Percentiles rank a stretch among this genome's conserved stretches.
These are phyloP conservation scores for Helminthosporium solani DNA, from an alignment of 2,329 filamentous ascomycete species.

Conservation along the genomic window DNA sequence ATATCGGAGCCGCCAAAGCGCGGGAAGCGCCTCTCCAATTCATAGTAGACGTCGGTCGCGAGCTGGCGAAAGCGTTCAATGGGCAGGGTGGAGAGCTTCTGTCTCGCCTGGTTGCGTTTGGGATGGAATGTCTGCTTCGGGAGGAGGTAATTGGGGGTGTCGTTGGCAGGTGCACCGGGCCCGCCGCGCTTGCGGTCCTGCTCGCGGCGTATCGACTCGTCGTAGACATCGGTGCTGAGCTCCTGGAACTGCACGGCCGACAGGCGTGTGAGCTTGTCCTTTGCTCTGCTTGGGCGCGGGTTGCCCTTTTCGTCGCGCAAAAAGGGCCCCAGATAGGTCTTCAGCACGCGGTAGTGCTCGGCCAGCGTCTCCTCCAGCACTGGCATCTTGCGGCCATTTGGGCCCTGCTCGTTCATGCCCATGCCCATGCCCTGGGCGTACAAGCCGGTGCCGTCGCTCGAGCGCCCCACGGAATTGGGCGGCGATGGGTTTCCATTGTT, in stretches of 20 bases:
- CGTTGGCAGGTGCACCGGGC: constrained; percentile 50
- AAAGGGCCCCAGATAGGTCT: constrained; percentile 69
- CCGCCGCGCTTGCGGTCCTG: constrained; percentile 54
- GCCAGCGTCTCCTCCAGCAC: constrained; percentile 68
- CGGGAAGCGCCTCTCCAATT: constrained; percentile 87
- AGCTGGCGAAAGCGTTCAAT: constrained; percentile 85
- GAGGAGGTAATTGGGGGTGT: constrained; percentile 62
- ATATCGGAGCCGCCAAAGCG: constrained; percentile 71
- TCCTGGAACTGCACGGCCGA: constrained; percentile 95
- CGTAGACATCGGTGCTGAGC: constrained; percentile 94
- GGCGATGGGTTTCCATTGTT: constrained; percentile 68
- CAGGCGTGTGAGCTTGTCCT: constrained; percentile 88
- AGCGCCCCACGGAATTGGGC: constrained; percentile 82
- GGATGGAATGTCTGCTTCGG: constrained; percentile 92
- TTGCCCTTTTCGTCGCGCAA: constrained; percentile 73
- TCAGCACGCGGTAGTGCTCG: constrained; percentile 80
- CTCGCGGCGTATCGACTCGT: constrained; percentile 88
- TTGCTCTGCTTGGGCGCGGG: constrained; percentile 79
- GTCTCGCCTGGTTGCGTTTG: constrained; percentile 95
- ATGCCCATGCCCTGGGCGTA: constrained; percentile 57
- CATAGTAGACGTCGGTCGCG: constrained; percentile 93
- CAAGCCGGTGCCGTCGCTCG: constrained; percentile 74
- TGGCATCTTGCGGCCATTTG: constrained; percentile 60
- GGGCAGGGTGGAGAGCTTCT: constrained; percentile 88
- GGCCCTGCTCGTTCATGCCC: constrained; percentile 56